Percentiles rank a stretch among this genome's conserved stretches.
Conservation (phyloP, 257 asterid species). For the Rehmannia glutinosa region DNA sequence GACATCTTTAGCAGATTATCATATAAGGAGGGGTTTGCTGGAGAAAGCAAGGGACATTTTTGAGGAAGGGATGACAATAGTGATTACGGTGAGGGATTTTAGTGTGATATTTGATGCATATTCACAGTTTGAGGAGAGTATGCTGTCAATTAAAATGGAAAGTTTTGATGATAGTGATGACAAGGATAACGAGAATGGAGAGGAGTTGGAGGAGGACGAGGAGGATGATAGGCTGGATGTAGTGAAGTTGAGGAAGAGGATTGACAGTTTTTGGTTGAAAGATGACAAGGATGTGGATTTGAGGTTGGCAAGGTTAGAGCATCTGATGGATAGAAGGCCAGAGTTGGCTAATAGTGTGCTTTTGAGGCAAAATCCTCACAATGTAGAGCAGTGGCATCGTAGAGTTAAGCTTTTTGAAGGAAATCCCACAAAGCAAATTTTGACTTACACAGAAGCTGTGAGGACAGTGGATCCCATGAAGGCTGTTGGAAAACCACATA, state of each 20-base stretch:
- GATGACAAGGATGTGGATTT: conserved; percentile 88
- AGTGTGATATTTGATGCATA: conserved; percentile 88
- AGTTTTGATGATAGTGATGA: conserved; percentile 58
- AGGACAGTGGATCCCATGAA: conserved; percentile 93
- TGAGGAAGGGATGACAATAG: conserved; percentile 98
- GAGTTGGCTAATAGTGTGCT: conserved; percentile 97
- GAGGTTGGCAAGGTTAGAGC: conserved; percentile 85
- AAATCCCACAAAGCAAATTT: conserved; percentile 77
- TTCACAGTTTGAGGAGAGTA: conserved; percentile 91
- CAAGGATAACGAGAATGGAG: conserved; percentile 40
- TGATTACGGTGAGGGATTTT: conserved; percentile 84
- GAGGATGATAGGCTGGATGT: conserved; percentile 65
- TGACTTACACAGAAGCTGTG: conserved; percentile 95
- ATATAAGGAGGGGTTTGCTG: conserved; percentile 77
- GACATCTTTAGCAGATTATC: conserved; percentile 90
- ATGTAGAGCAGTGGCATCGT: conserved; percentile 98
- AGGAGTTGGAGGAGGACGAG: conserved; percentile 28
- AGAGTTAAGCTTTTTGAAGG: conserved; percentile 90
- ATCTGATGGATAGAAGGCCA: conserved; percentile 97
- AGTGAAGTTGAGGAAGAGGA: conserved; percentile 62
- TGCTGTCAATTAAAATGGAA: conserved; percentile 79
- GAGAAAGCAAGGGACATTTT: conserved; percentile 88
- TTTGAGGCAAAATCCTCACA: conserved; percentile 92
- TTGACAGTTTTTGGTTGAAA: conserved; percentile 60
- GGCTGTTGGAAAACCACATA: conserved; percentile 98